Evolutionary conservation across 1,284 basidiomycete genomes (phyloP).

Genomic region (Malassezia vespertilionis): DNA sequence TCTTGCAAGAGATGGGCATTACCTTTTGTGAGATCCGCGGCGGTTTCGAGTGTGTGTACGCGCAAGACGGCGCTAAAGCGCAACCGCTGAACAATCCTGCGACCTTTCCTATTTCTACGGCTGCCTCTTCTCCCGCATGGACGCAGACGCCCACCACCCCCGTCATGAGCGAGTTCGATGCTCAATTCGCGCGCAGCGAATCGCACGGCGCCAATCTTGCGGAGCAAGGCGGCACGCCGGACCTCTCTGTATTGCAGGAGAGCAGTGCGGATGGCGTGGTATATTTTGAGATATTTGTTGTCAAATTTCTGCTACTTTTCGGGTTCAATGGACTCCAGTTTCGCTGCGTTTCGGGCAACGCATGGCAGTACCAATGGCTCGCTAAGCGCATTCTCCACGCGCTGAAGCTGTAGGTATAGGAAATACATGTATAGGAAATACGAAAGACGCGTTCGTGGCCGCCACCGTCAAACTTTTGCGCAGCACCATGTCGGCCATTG

Average conservation of each 20-base stretch:
- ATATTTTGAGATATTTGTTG: conserved; percentile 44
- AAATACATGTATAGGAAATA: conserved; percentile 1
- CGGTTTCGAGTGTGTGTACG: conserved; percentile 90
- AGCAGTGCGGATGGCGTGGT: conserved; percentile 26
- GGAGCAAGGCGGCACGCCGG: background rate
- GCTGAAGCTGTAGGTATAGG: conserved; percentile 58
- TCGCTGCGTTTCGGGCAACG: conserved; percentile 77
- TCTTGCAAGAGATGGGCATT: conserved; percentile 84
- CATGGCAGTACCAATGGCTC: conserved; percentile 88
- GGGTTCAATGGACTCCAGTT: conserved; percentile 86
- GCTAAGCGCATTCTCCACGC: conserved; percentile 85
- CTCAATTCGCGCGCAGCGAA: conserved; percentile 28
- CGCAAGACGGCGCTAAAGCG: too few relatives aligned
- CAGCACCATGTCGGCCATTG: conserved; percentile 39
- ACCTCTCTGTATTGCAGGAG: background rate
- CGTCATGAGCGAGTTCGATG: conserved; percentile 62
- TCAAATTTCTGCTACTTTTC: conserved; percentile 64
- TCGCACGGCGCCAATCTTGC: background rate
- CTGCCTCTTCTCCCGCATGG: too few relatives aligned
- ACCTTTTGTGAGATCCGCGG: conserved; percentile 79
- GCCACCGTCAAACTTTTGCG: background rate
- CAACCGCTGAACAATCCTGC: conserved; percentile 75
- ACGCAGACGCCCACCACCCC: conserved; percentile 71
- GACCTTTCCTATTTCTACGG: too few relatives aligned
- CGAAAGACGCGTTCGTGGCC: background rate